Conservation (phyloP, 257 asterid species). For the Solanum corneliomulleri region DNA sequence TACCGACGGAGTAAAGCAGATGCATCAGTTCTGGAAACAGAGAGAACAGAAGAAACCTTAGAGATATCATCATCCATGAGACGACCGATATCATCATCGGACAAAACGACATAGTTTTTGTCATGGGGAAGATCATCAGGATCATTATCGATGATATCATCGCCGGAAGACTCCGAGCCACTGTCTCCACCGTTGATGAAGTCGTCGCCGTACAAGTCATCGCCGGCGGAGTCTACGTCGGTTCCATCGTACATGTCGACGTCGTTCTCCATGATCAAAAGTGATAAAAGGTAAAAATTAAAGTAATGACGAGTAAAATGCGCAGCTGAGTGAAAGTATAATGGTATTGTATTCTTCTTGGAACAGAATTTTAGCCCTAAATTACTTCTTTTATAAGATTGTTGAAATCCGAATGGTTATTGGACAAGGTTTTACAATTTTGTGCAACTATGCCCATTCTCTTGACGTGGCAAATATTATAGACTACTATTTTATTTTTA, state of each 20-base stretch:
- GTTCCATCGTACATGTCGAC: neutral
- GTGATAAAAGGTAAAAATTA: neutral
- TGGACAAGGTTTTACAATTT: neutral
- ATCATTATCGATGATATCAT: neutral
- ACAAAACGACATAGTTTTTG: neutral
- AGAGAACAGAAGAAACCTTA: conserved; percentile 4
- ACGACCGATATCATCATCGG: neutral
- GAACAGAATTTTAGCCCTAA: neutral
- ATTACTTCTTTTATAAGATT: neutral
- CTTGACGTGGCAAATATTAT: neutral
- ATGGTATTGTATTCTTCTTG: neutral
- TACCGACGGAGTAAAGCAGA: conserved; percentile 1
- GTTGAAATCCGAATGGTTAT: neutral
- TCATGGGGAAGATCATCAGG: neutral
- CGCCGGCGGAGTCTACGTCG: neutral
- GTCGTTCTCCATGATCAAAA: neutral
- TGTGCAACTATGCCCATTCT: neutral
- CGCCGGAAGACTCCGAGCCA: neutral
- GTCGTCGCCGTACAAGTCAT: neutral
- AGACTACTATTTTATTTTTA: no score
- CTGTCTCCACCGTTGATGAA: neutral
- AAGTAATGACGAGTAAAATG: neutral
- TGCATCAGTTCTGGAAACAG: conserved; percentile 8
- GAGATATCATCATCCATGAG: neutral
- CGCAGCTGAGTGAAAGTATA: neutral